Percentiles rank a stretch among this genome's conserved stretches.
Evolutionary conservation across 1,139 yeast species (phyloP).

Genomic region (Lizanozyma gosingica): DNA sequence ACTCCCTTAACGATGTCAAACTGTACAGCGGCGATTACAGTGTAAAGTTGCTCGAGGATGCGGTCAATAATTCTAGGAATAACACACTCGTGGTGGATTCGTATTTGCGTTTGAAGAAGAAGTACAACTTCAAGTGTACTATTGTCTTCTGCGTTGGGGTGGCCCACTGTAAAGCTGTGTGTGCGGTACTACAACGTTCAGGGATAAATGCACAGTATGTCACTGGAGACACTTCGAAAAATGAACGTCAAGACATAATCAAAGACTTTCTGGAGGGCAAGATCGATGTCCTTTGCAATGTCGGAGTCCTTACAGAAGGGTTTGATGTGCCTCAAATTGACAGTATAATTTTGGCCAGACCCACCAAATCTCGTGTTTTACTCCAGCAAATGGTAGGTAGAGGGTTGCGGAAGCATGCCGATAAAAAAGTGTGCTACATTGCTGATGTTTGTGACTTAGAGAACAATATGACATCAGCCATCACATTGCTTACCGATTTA

Average conservation of each 20-base stretch:
- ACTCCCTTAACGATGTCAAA: constrained; percentile 25
- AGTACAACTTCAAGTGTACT: constrained; percentile 45
- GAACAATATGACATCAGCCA: background rate
- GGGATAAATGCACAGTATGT: constrained; percentile 72
- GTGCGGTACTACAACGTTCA: constrained; percentile 41
- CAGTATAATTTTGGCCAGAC: constrained; percentile 68
- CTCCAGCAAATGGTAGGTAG: constrained; percentile 88
- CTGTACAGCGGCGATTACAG: constrained; percentile 45
- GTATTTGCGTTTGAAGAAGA: constrained; percentile 37
- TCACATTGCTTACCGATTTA: background rate
- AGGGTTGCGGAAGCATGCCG: constrained; percentile 60
- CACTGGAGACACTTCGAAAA: constrained; percentile 52
- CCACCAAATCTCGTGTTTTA: constrained; percentile 66
- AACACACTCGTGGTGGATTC: constrained; percentile 52
- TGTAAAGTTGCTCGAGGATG: constrained; percentile 39
- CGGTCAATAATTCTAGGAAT: constrained; percentile 44
- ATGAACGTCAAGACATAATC: constrained; percentile 45
- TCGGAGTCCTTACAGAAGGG: constrained; percentile 90
- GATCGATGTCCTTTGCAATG: constrained; percentile 72
- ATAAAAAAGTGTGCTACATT: constrained; percentile 61
- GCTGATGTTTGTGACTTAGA: constrained; percentile 59
- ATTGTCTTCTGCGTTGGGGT: constrained; percentile 73
- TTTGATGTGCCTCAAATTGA: constrained; percentile 92
- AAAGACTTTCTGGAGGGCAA: constrained; percentile 53
- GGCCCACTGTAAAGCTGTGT: constrained; percentile 51